Percentiles rank a stretch among this genome's conserved stretches.
Conservation (phyloP, 1,284 basidiomycete species). For the Microbotryum silenes-acaulis region DNA sequence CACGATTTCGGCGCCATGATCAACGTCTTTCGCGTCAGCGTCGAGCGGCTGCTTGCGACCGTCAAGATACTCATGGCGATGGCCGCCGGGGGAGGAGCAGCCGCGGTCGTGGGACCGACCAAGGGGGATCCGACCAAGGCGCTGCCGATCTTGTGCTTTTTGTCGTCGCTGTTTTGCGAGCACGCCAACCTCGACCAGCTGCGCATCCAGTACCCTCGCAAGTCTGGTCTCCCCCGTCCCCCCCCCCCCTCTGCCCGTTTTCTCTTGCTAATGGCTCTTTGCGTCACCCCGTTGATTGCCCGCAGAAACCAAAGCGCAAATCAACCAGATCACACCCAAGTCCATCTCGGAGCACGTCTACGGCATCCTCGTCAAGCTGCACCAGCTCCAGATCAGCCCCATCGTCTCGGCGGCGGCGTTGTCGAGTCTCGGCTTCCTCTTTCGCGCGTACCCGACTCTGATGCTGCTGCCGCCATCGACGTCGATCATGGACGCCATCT, state of each 20-base stretch:
- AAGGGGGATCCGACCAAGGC: background rate
- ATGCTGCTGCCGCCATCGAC: conserved; percentile 72
- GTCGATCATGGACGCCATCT: conserved; percentile 81
- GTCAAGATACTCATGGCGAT: too few relatives aligned
- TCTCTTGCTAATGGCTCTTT: background rate
- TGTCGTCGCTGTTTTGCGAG: conserved; percentile 75
- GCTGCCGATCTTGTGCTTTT: conserved; percentile 58
- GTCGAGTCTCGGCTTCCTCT: conserved; percentile 76
- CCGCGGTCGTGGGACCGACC: too few relatives aligned
- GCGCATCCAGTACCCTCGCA: conserved; percentile 40
- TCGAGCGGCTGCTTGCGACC: background rate
- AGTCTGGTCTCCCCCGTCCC: background rate
- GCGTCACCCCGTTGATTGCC: background rate
- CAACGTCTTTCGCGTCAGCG: conserved; percentile 52
- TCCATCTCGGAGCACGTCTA: conserved; percentile 78
- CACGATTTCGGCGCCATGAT: conserved; percentile 71
- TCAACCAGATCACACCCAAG: conserved; percentile 57
- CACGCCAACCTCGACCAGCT: conserved; percentile 78
- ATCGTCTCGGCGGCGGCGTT: conserved; percentile 58
- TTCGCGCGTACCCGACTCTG: conserved; percentile 80
- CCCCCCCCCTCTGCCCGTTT: background rate
- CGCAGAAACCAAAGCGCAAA: conserved; percentile 42
- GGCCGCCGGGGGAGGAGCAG: too few relatives aligned
- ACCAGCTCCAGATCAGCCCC: conserved; percentile 54
- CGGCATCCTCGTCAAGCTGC: conserved; percentile 58